Evolutionary conservation across 169 alveolate species (phyloP), one percentile per base, ranked within the genome.

Genomic region (Miamiensis avidus): DNA sequence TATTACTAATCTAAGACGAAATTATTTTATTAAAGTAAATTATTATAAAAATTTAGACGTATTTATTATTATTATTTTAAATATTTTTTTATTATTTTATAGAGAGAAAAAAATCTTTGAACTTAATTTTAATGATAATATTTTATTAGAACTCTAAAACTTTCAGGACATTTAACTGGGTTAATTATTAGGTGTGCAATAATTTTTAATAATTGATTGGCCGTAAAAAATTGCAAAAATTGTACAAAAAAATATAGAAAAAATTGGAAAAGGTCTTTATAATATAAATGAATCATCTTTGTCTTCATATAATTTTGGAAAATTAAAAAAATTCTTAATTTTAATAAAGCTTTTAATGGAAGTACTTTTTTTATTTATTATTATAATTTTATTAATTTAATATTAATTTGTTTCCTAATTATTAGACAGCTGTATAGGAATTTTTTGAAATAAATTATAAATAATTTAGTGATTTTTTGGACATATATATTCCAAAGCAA

Each of bases 241-340:
- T n/a, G 95, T 96, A 34, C 94, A 92, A 78, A 91, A 88, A 81
- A 91, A 96, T 34, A 92, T 96, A 78, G 92, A 94, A 30, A 95
- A 94, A 25, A 97, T 96, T n/a, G 98, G 98, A 1, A 97, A 96
- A 81, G 99, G 99, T n/a, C 95, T 98, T 97, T 96, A 96, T 84
- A 96, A 96, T 82, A 90, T 96, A 83, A 95, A 96, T 76, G 98
- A 96, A 76, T 95, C 98, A 28, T 92, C 96, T 30, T 95, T 95
- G 89, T 98, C 96, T 83, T 95, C 98, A 6, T 97, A 97, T 89
- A 98, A 97, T 84, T 96, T 95, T 87, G 97, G 98, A 77, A 97
- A 97, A 89, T 82, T 97, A 65, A 97, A 96, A 89, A 95, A 95
- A 84, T 93, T 95, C 92, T 89, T 97, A 87, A 96, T 97, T 31